phyloP scores from a whole-genome alignment of 305 asterid species.

The Fraxinus albicans region DNA sequence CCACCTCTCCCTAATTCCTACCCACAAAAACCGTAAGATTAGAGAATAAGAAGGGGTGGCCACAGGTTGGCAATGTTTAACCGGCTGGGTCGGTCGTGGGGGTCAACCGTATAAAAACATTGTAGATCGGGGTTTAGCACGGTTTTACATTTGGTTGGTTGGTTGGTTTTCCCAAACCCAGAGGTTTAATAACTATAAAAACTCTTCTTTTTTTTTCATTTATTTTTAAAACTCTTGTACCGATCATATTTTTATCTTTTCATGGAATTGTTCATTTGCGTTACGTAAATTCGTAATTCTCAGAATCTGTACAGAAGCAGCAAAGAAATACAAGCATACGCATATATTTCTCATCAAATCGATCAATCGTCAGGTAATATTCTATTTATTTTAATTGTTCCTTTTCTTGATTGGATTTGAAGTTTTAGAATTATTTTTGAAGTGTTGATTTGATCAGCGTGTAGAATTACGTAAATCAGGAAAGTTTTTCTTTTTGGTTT shows the following conservation, averaged over 20 bases:
- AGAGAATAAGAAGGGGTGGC: constrained; percentile 3
- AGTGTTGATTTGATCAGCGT: constrained; percentile 22
- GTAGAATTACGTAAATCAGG: constrained; percentile 9
- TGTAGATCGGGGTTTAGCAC: constrained; percentile 52
- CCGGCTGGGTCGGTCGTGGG: constrained; percentile 15
- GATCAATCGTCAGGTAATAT: constrained; percentile 41
- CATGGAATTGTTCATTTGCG: constrained; percentile 25
- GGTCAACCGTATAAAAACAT: constrained; percentile 24
- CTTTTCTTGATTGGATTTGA: constrained; percentile 12
- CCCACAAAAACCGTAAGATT: constrained; percentile 30
- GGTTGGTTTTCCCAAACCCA: constrained; percentile 52
- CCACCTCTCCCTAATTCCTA: constrained; percentile 16
- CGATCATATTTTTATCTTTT: not conserved
- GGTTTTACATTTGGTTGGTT: constrained; percentile 25
- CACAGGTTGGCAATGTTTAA: not conserved
- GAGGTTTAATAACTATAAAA: constrained; percentile 41
- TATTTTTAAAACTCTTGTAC: not conserved
- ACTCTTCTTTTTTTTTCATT: not conserved
- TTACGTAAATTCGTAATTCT: constrained; percentile 33
- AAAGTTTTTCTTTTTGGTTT: not conserved
- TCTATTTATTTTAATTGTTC: not conserved
- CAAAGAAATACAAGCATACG: constrained; percentile 17
- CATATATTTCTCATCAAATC: not conserved
- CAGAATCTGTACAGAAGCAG: constrained; percentile 17
- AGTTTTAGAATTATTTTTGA: not conserved